Evolutionary conservation across 2,329 filamentous ascomycete genomes (phyloP), one percentile per base, ranked within the genome.

Genomic region (Claviceps sp.): DNA sequence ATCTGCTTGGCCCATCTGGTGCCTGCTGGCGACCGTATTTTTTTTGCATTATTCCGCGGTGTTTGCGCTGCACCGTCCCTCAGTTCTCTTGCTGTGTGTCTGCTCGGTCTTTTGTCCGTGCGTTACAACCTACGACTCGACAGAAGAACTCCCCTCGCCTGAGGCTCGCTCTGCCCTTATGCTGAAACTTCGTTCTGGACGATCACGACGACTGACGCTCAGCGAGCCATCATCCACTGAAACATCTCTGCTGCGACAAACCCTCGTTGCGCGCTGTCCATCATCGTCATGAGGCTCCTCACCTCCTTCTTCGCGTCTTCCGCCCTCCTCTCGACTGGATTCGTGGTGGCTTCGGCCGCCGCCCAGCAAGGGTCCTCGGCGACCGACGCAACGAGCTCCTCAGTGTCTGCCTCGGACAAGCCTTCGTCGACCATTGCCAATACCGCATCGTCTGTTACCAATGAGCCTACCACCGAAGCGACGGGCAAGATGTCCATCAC

Each of bases 301-400:
- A 61, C 58, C 48, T 61, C 58, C 44, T 48, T 65, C 11, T 58
- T 62, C 37, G 54, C 52, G 52, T 56, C 60, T 16, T 57, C 58
- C 54, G 54, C 62, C 46, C 50, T 65, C 54, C 52, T 68, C 50
- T 58, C 63, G 30, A 57, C 59, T 19, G 44, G 67, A 17, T 54
- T 57, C 10, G 61, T 67, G 40, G 59, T 64, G 46, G 54, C 59
- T 17, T 56, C 67, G 13, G 62, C 53, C n/a, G 56, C 63, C 51
- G 69, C 68, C n/a, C 66, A 68, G 55, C 45, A 52, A 50, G 51
- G 58, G 38, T 34, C 47, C 14, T 50, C 51, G 4, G 50, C 41
- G 24, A 6, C 40, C 3, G n/a, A 34, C 3, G 38, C 55, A 48
- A 54, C 60, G 45, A 56, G 57, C 42, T 8, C 48, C 42, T 55